Conservation (phyloP, 2,329 filamentous ascomycete species). For the Penicillium corylophilum region DNA sequence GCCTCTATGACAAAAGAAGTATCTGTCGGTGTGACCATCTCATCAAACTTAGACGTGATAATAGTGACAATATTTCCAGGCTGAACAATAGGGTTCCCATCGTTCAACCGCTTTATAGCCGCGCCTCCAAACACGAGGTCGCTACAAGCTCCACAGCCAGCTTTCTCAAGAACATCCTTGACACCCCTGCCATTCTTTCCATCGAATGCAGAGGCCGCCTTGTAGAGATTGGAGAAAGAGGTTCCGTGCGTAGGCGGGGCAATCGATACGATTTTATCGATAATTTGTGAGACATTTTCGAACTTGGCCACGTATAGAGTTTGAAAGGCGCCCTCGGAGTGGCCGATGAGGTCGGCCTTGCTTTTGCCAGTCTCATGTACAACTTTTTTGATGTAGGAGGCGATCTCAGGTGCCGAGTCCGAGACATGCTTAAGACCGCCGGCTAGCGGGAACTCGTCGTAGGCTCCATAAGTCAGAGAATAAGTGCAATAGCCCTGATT, state of each 20-base stretch:
- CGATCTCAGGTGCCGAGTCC: slow-evolving; percentile 42
- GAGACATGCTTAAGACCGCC: slow-evolving; percentile 41
- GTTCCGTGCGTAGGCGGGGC: slow-evolving; percentile 41
- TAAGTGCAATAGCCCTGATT: slow-evolving; percentile 45
- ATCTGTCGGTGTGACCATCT: slow-evolving; percentile 34
- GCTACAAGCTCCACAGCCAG: slow-evolving; percentile 36
- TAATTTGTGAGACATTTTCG: slow-evolving; percentile 27
- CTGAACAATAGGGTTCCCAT: slow-evolving; percentile 35
- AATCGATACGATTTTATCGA: slow-evolving; percentile 37
- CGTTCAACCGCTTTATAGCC: slow-evolving; percentile 32
- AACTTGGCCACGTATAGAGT: slow-evolving; percentile 43
- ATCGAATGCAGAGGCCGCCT: slow-evolving; percentile 29
- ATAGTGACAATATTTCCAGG: slow-evolving; percentile 34
- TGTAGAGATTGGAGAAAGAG: slow-evolving; percentile 29
- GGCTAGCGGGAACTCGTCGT: slow-evolving; percentile 36
- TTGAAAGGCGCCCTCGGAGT: slow-evolving; percentile 47
- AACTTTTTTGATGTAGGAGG: slow-evolving; percentile 41
- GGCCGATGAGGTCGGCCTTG: slow-evolving; percentile 45
- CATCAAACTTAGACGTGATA: slow-evolving; percentile 34
- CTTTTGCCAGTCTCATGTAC: slow-evolving; percentile 33
- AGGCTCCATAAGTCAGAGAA: slow-evolving; percentile 43
- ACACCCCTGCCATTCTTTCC: slow-evolving; percentile 23
- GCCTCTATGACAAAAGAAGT: slow-evolving; percentile 35
- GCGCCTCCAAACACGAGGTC: slow-evolving; percentile 31
- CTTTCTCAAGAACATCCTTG: slow-evolving; percentile 22